Conservation (phyloP, 2,329 filamentous ascomycete genomes). For the Pseudogymnoascus sp. region DNA sequence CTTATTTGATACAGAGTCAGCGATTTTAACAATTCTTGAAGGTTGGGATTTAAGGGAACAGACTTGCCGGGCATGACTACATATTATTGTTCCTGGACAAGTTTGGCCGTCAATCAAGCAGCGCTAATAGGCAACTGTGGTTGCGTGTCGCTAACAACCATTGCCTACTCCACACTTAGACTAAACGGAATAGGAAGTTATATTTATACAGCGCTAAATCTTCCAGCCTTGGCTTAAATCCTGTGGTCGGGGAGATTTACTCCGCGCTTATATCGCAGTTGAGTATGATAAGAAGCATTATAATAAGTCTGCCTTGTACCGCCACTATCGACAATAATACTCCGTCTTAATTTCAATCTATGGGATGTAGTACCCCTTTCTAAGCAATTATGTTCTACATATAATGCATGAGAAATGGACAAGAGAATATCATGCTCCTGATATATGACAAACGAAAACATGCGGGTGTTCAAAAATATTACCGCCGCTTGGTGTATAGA, state of each 20-base stretch:
- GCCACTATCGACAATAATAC: background rate
- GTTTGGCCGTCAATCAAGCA: background rate
- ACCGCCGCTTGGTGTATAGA: background rate
- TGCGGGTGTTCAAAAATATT: background rate
- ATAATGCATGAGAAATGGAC: background rate
- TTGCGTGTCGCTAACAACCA: background rate
- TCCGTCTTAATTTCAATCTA: background rate
- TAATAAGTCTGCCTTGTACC: background rate
- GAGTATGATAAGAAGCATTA: background rate
- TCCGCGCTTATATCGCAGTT: background rate
- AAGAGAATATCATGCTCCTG: background rate
- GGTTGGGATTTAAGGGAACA: too few species aligned
- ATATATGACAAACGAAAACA: background rate
- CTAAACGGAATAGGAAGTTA: background rate
- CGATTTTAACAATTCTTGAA: background rate
- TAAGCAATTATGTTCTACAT: background rate
- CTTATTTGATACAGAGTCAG: background rate
- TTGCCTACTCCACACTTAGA: background rate
- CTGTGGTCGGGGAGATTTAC: background rate
- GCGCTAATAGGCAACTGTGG: background rate
- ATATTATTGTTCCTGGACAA: background rate
- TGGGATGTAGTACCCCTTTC: background rate
- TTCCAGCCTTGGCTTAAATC: background rate
- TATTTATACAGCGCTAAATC: background rate
- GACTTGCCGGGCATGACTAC: too few species aligned